A percentile compares a stretch with the other conserved stretches of the same genome.
Evolutionary conservation across 345 rosid species (phyloP).

Genomic region (Eucalyptus albens): DNA sequence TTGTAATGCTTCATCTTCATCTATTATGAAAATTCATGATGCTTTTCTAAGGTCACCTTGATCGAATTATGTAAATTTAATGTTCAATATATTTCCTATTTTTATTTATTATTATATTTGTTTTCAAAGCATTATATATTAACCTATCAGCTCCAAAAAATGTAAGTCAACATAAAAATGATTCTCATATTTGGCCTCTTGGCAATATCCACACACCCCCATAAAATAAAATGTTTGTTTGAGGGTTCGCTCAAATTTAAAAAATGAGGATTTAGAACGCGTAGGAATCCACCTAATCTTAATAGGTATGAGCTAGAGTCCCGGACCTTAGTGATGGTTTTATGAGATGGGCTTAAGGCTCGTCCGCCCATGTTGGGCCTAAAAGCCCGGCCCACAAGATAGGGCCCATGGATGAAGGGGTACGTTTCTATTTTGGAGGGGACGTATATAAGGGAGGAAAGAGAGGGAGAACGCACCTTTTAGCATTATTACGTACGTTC

Average conservation of each 20-base stretch:
- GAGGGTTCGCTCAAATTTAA: background rate
- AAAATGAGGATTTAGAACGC: background rate
- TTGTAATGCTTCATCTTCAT: background rate
- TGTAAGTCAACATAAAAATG: background rate
- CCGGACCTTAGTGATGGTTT: background rate
- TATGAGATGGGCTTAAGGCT: no score
- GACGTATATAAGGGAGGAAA: no score
- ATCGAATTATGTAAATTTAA: background rate
- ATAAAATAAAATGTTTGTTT: background rate
- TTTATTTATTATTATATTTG: background rate
- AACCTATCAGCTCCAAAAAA: background rate
- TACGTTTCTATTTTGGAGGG: no score
- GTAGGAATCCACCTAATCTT: no score
- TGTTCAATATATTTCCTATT: background rate
- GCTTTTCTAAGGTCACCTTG: background rate
- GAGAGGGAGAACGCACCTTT: no score
- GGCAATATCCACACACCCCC: background rate
- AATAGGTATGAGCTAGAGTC: no score
- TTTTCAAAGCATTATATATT: background rate
- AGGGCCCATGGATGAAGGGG: no score
- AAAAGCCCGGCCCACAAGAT: no score
- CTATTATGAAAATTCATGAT: background rate
- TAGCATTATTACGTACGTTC: no score
- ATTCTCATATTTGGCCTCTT: background rate
- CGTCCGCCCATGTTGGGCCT: no score